Percentiles rank a stretch among this genome's conserved stretches.
Conservation (phyloP, 1,284 basidiomycete species). For the Uromyces viciae-fabae region DNA sequence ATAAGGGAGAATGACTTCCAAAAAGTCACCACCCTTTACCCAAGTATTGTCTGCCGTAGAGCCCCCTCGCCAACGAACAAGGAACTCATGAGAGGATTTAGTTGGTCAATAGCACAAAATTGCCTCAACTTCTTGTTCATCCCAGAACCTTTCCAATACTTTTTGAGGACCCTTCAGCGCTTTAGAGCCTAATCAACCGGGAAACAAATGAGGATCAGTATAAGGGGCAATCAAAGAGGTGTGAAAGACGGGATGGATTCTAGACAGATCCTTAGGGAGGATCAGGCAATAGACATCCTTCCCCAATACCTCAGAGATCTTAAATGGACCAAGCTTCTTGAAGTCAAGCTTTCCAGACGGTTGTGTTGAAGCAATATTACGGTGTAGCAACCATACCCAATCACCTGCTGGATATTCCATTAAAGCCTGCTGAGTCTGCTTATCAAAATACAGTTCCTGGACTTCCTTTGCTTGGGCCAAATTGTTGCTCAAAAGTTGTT, state of each 20-base stretch:
- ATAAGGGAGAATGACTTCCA: neutral
- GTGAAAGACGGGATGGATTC: conserved; percentile 26
- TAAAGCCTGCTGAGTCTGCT: too few species aligned
- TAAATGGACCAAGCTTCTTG: neutral
- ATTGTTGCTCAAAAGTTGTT: neutral
- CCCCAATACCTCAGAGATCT: neutral
- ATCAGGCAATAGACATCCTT: neutral
- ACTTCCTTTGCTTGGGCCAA: neutral
- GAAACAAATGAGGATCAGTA: neutral
- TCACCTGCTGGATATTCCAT: neutral
- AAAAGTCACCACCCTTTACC: neutral
- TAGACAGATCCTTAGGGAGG: neutral
- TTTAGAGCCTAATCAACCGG: neutral
- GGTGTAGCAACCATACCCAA: neutral
- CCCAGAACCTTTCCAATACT: neutral
- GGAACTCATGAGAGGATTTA: neutral
- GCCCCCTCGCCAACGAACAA: neutral
- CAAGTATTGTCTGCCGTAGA: neutral
- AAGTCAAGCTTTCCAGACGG: conserved; percentile 3
- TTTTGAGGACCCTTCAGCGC: neutral
- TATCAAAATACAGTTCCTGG: neutral
- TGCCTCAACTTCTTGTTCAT: neutral
- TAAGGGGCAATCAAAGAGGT: neutral
- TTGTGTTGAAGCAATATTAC: neutral
- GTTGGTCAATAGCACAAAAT: too few species aligned